phyloP scores from a whole-genome alignment of 2,329 filamentous ascomycete species.

The Trichoderma pleuroti region DNA sequence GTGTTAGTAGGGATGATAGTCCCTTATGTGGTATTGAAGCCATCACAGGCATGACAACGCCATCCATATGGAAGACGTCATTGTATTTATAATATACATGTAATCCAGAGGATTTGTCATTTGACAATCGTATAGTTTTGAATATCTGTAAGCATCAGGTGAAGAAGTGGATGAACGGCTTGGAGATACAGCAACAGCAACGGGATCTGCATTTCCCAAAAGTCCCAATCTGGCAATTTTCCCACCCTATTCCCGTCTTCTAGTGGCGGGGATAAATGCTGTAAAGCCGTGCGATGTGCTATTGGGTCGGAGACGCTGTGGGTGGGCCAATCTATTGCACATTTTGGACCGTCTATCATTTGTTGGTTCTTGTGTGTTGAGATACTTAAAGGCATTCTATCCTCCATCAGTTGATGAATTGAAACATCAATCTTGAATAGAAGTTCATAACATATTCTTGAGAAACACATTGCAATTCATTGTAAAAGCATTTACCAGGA shows the following conservation, averaged over 20 bases:
- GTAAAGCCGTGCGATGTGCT: background rate
- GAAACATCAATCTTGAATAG: background rate
- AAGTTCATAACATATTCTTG: background rate
- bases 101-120: background rate
- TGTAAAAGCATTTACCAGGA: background rate
- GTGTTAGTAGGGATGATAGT: background rate
- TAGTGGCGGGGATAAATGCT: background rate
- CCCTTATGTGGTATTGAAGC: background rate
- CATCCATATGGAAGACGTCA: background rate
- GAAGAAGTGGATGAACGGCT: background rate
- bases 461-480: background rate
- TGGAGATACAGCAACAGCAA: background rate
- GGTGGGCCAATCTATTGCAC: background rate
- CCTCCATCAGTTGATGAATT: background rate
- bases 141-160: background rate
- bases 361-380: background rate
- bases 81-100: background rate
- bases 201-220: background rate
- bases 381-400: background rate
- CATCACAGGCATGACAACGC: background rate
- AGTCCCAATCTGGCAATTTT: conserved; percentile 3
- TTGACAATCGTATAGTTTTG: background rate
- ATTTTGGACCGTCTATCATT: background rate
- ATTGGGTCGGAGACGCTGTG: background rate
- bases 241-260: background rate